Evolutionary conservation across 1,284 basidiomycete genomes (phyloP), one percentile per base, ranked within the genome.

Genomic region (Butyriboletus appendiculatus): DNA sequence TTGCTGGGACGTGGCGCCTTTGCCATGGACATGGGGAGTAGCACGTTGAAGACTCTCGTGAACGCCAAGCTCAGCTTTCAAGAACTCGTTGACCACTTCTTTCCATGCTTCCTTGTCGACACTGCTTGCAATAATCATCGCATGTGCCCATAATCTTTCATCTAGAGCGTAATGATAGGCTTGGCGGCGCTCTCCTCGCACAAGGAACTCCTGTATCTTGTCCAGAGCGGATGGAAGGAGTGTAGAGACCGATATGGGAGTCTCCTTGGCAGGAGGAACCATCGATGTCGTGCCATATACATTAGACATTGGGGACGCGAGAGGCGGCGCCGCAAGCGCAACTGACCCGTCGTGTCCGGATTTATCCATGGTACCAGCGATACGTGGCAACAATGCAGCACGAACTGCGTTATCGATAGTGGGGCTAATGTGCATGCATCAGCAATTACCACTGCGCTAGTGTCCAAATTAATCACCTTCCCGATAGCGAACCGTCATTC

Each of bases 91-190:
- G 0, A 96, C 93, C 6, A 89, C 90, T 57, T 95, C 92, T 67
- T 90, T 91, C 94, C 95, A 98, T 6, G 92, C 82, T 33, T 96
- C 94, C 63, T 92, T 92, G 69, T 96, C 96, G 48, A 98, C 82
- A 52, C 92, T 90, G 66, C 92, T 96, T 9, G 97, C 88, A 57
- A 99, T 96, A 45, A 98, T 76, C 81, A 99, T 86, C 1, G 97
- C 97, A 71, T 99, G 97, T 1, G 94, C 87, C 95, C 96, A 99
- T 30, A 99, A 75, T 62, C 84, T 88, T 68, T 95, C 84, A 56
- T 94, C 87, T 28, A 94, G 78, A 5, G 97, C 96, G 66, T 88
- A 94, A 54, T 88, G 86, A 63, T 94, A 94, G 1, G 97, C 97
- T 59, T 90, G 85, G 26, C 85, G 83, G 53, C 92, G 88, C 61